A percentile compares a stretch with the other conserved stretches of the same genome.
phyloP scores from a whole-genome alignment of 108 stramenopile genomes.

The Cyclotella choctawhatcheeana region DNA sequence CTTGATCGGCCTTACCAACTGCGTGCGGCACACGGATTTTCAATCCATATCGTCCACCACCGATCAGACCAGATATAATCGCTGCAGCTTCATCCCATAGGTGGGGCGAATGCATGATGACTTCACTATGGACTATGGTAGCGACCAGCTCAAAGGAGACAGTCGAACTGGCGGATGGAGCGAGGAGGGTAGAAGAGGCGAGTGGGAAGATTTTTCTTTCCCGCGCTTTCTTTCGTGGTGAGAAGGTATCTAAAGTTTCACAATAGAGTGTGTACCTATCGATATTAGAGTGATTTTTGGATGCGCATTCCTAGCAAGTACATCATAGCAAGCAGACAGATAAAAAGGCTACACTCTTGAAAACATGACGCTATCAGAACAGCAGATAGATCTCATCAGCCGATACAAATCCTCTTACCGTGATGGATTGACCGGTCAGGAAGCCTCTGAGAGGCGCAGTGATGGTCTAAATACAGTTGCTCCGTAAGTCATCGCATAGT shows the following conservation, averaged over 20 bases:
- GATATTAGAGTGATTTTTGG: too few relatives aligned
- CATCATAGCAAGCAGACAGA: too few relatives aligned
- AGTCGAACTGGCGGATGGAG: not conserved
- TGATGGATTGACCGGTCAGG: not conserved
- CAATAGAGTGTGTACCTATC: too few relatives aligned
- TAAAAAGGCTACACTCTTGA: too few relatives aligned
- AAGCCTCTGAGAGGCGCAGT: constrained; percentile 7
- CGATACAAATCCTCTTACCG: constrained; percentile 19
- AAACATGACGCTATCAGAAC: constrained; percentile 8
- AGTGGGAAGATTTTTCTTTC: too few relatives aligned
- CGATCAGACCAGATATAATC: constrained; percentile 69
- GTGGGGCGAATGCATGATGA: too few relatives aligned
- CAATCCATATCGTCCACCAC: constrained; percentile 80
- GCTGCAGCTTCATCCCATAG: constrained; percentile 67
- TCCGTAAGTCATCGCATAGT: not conserved
- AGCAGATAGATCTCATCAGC: constrained; percentile 1
- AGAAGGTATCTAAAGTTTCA: too few relatives aligned
- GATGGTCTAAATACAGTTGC: constrained; percentile 8
- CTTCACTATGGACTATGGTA: too few relatives aligned
- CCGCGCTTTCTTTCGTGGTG: too few relatives aligned
- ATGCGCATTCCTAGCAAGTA: too few relatives aligned
- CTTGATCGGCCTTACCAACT: constrained; percentile 49
- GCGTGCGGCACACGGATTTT: constrained; percentile 88
- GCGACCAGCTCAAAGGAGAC: too few relatives aligned
- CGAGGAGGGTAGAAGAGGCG: too few relatives aligned